Conservation (phyloP, 257 asterid genomes). For the Knoxia roxburghii region DNA sequence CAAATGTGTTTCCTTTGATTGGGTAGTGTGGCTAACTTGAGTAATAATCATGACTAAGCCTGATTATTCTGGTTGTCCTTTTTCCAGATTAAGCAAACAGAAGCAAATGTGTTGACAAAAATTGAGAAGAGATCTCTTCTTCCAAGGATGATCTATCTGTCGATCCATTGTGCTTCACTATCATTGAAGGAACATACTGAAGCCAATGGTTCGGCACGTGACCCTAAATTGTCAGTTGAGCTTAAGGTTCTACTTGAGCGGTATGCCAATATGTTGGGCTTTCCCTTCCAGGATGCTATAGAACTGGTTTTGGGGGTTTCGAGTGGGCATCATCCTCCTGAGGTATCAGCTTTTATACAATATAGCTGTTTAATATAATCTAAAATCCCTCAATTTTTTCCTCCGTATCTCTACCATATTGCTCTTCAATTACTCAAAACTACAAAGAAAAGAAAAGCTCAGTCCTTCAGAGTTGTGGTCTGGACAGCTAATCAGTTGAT, state of each 20-base stretch:
- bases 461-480: background rate
- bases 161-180: conserved; percentile 68
- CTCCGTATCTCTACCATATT: background rate
- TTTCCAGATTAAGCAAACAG: conserved; percentile 49
- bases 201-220: conserved; percentile 55
- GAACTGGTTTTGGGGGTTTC: conserved; percentile 64
- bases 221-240: conserved; percentile 58
- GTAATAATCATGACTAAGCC: background rate
- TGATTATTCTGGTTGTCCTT: conserved; percentile 26
- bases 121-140: conserved; percentile 87
- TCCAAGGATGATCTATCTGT: conserved; percentile 81
- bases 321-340: conserved; percentile 45
- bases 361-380: conserved; percentile 1
- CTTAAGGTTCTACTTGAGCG: conserved; percentile 76
- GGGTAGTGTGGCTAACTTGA: background rate
- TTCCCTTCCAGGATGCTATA: conserved; percentile 70
- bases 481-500: background rate
- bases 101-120: conserved; percentile 42
- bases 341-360: conserved; percentile 48
- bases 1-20: background rate
- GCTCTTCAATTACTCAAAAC: background rate
- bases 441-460: background rate
- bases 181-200: conserved; percentile 67
- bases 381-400: background rate
- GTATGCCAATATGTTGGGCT: conserved; percentile 66